Percentiles rank a stretch among this genome's conserved stretches.
These are phyloP conservation scores for Hanseniaspora occidentalis DNA, from an alignment of 805 yeast species.

Conservation along the genomic window DNA sequence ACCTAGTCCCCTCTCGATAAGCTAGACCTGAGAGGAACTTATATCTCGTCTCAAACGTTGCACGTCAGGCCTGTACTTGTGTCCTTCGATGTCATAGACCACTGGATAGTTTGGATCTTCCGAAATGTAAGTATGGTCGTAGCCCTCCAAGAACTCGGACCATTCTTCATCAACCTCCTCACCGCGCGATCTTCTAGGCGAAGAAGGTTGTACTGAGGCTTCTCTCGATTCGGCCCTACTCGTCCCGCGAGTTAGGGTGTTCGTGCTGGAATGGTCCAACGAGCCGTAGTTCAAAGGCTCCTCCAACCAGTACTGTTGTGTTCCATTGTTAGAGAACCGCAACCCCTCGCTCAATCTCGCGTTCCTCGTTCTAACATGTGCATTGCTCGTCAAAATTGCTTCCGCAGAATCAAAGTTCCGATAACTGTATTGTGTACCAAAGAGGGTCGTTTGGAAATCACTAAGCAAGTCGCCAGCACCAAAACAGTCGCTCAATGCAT, in stretches of 20 bases:
- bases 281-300: conserved; percentile 9
- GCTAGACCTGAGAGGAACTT: too few species aligned
- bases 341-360: conserved; percentile 73
- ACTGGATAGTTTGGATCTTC: conserved; percentile 25
- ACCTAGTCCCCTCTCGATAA: too few species aligned
- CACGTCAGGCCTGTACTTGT: conserved; percentile 17
- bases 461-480: conserved; percentile 65
- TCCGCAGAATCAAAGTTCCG: conserved; percentile 74
- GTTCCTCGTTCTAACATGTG: conserved; percentile 48
- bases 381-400: conserved; percentile 48
- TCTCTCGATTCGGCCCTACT: neutral
- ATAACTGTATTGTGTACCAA: conserved; percentile 69
- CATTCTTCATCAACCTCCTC: conserved; percentile 7
- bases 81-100: conserved; percentile 18
- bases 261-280: neutral
- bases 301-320: conserved; percentile 68
- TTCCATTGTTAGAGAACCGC: conserved; percentile 68
- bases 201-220: neutral
- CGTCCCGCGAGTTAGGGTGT: neutral
- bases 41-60: conserved; percentile 11
- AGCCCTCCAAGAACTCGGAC: conserved; percentile 14
- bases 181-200: neutral
- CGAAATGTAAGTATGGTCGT: conserved; percentile 14
- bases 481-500: conserved; percentile 66
- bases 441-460: conserved; percentile 61